Percentiles rank a stretch among this genome's conserved stretches.
phyloP scores from a whole-genome alignment of 257 asterid genomes.

The Rehmannia glutinosa region DNA sequence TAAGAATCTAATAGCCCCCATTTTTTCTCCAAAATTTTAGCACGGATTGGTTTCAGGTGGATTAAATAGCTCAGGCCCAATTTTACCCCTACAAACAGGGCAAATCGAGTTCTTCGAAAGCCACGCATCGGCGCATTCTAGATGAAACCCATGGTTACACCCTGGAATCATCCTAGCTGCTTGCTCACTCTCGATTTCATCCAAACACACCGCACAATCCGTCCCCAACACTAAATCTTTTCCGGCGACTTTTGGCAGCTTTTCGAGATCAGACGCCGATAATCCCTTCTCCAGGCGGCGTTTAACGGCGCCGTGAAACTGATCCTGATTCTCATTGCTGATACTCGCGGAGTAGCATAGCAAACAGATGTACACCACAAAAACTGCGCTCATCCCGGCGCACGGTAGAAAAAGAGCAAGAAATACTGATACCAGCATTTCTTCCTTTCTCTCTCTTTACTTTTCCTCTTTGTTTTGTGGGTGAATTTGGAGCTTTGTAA shows the following conservation, averaged over 20 bases:
- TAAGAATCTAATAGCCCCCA: neutral
- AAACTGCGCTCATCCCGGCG: conserved; percentile 78
- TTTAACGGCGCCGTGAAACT: conserved; percentile 27
- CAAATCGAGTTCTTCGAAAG: conserved; percentile 57
- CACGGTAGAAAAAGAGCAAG: conserved; percentile 85
- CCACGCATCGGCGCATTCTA: conserved; percentile 79
- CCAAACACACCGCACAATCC: conserved; percentile 88
- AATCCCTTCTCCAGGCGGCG: conserved; percentile 40
- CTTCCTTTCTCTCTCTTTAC: neutral
- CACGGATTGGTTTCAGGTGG: conserved; percentile 50
- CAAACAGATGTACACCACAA: conserved; percentile 72
- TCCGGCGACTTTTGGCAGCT: conserved; percentile 60
- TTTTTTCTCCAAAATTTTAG: neutral
- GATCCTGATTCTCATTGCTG: neutral
- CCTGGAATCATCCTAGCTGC: conserved; percentile 70
- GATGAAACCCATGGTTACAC: conserved; percentile 85
- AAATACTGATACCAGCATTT: conserved; percentile 67
- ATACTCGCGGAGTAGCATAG: conserved; percentile 62
- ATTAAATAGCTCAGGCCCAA: conserved; percentile 44
- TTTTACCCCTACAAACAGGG: conserved; percentile 69
- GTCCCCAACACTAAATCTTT: conserved; percentile 55
- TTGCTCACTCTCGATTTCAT: conserved; percentile 56
- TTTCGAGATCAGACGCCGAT: conserved; percentile 63
- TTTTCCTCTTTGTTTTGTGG: neutral
- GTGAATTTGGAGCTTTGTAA: neutral